phyloP scores from a whole-genome alignment of 2,329 filamentous ascomycete species.

The Hyphodiscus sp. region DNA sequence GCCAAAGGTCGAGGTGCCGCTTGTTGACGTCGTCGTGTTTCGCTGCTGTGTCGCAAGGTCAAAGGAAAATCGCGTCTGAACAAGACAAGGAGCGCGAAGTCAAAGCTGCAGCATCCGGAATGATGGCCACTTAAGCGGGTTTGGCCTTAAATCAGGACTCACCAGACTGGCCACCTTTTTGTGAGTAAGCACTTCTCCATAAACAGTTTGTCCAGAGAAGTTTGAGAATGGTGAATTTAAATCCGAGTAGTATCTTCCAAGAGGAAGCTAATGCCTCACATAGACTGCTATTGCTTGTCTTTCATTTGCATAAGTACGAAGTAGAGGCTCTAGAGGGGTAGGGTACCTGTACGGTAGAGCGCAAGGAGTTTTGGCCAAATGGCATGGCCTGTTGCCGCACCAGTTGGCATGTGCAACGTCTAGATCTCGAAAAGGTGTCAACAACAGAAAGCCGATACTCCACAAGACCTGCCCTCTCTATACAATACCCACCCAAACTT shows the following conservation, averaged over 20 bases:
- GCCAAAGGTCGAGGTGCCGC: neutral
- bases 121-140: neutral
- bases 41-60: neutral
- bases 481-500: neutral
- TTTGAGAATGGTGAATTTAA: too few species aligned
- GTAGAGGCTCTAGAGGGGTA: too few species aligned
- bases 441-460: constrained; percentile 4
- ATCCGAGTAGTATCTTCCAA: too few species aligned
- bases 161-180: too few species aligned
- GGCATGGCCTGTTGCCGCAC: neutral
- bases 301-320: too few species aligned
- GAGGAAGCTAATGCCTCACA: too few species aligned
- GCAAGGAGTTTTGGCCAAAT: neutral
- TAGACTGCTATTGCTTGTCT: too few species aligned
- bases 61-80: constrained; percentile 4
- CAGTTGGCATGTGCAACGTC: neutral
- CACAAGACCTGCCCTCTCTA: neutral
- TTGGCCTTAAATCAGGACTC: neutral
- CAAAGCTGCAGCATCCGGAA: neutral
- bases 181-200: too few species aligned
- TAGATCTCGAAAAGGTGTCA: constrained; percentile 19
- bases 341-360: too few species aligned
- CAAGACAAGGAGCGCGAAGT: constrained; percentile 6
- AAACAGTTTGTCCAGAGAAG: too few species aligned
- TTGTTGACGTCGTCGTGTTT: neutral